Conservation (phyloP, 805 yeast species). For the Yamadazyma nakazawae region DNA sequence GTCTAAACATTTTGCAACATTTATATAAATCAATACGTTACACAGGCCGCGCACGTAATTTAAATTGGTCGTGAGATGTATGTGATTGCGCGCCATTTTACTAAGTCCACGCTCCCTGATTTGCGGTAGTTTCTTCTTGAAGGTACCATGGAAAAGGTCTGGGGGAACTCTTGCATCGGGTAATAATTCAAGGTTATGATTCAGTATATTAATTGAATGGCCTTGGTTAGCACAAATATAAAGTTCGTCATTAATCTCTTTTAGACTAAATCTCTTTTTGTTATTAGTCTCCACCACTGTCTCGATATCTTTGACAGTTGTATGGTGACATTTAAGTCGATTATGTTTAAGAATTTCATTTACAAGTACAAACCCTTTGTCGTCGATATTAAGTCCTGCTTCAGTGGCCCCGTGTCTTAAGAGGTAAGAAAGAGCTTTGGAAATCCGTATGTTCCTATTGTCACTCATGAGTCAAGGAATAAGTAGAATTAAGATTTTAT, state of each 20-base stretch:
- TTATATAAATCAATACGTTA: constrained; percentile 59
- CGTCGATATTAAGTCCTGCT: constrained; percentile 62
- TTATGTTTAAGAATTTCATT: constrained; percentile 52
- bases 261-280: constrained; percentile 67
- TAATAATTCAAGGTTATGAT: constrained; percentile 37
- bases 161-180: constrained; percentile 46
- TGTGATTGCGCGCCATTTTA: constrained; percentile 75
- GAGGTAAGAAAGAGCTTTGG: constrained; percentile 72
- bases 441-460: constrained; percentile 51
- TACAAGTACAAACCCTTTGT: constrained; percentile 62
- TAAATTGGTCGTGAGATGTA: constrained; percentile 73
- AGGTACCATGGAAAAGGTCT: constrained; percentile 79
- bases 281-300: constrained; percentile 61
- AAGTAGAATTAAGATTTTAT: not conserved
- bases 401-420: constrained; percentile 82
- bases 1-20: constrained; percentile 46
- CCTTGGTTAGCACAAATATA: constrained; percentile 90
- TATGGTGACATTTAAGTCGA: constrained; percentile 52
- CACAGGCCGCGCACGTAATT: constrained; percentile 72
- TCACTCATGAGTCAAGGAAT: constrained; percentile 4
- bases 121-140: constrained; percentile 47
- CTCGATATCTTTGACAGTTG: constrained; percentile 55
- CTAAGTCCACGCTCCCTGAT: constrained; percentile 39
- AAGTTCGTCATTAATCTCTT: constrained; percentile 21
- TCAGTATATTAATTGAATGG: constrained; percentile 58